Base-by-base conservation (phyloP, 305 asterid species). In the Plantago rigida region DNA sequence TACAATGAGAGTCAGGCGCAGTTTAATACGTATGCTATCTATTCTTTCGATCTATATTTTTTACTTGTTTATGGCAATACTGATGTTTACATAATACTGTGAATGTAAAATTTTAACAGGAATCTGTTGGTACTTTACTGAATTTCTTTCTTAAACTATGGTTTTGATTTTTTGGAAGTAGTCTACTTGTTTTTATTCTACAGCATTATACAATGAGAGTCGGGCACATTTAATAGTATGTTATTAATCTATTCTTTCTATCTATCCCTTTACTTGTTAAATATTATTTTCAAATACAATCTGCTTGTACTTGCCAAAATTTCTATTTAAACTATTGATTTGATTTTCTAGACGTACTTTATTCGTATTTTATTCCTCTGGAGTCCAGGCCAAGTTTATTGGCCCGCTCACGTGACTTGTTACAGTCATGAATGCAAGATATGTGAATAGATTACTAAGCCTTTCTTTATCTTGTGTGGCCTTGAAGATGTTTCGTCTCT, bases 1-100 rank as follows among this genome's bases (percentile, higher is more conserved):
- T 90, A 87, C 81, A 90, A 77, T 29, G 96, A 87, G 69, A 90
- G 96, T 68, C 87, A 78, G 74, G 85, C 96, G 59, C 87, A 90
- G 67, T 87, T 90, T 70, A 81, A 87, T 71, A 84, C 87, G 95
- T 90, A 84, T 39, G 89, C 47, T 59, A 42, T 73, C 69, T 70
- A 8, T 61, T 65, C 39, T 34, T 63, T 51, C 54, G 15, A 12
- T 68, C 45, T 73, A 13, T 54, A 34, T 51, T 1, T 44, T 51
- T 62, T 49, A 26, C 36, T 46, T n/a, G 24, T 52, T 47, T 56
- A 51, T 57, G 39, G 24, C 13, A 57, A 7, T 13, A 36, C 52
- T 34, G 9, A 9, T 11, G 51, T 48, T 41, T 64, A 29, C 8
- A 15, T 39, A 8, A 39, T 31, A 31, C 7, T 0, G 39, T 31